A percentile compares a stretch with the other conserved stretches of the same genome.
phyloP scores from a whole-genome alignment of 352 stramenopile genomes.

The Pythium dissotocum region DNA sequence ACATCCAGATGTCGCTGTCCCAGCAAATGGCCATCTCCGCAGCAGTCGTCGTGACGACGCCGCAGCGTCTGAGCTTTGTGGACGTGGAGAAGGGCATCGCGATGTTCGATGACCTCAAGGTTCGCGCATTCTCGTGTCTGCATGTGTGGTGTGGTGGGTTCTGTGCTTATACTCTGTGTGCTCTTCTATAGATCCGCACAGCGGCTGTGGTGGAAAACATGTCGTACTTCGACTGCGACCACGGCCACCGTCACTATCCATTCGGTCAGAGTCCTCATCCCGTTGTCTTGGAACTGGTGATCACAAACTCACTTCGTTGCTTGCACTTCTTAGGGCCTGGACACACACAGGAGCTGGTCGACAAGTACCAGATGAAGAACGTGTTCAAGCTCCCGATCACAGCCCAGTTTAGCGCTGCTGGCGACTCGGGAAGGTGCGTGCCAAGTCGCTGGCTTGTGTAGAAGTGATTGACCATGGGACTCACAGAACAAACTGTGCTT shows the following conservation, averaged over 20 bases:
- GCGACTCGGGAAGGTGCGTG: slow-evolving; percentile 71
- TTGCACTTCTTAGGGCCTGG: slow-evolving; percentile 42
- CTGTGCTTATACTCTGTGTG: background rate
- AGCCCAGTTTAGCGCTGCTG: slow-evolving; percentile 67
- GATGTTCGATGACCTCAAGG: slow-evolving; percentile 98
- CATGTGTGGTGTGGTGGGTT: background rate
- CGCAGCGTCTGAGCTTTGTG: slow-evolving; percentile 96
- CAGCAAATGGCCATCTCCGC: slow-evolving; percentile 97
- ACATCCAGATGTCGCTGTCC: slow-evolving; percentile 98
- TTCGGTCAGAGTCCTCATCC: slow-evolving; percentile 48
- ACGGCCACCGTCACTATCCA: slow-evolving; percentile 84
- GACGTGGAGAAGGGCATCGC: slow-evolving; percentile 99
- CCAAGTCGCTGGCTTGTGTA: slow-evolving; percentile 7
- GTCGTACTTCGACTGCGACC: slow-evolving; percentile 94
- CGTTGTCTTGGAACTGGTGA: too few relatives aligned
- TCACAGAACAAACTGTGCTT: background rate
- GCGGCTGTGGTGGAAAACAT: slow-evolving; percentile 99
- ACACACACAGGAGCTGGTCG: slow-evolving; percentile 72
- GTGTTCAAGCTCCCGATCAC: slow-evolving; percentile 86
- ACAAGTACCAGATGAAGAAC: slow-evolving; percentile 84
- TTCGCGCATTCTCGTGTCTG: slow-evolving; percentile 7
- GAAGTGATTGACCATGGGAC: too few relatives aligned
- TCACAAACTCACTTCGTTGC: too few relatives aligned
- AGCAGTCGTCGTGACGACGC: slow-evolving; percentile 98
- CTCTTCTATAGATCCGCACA: slow-evolving; percentile 84